Conservation (phyloP, 192 early-diverging fungal species). For the Rhizophagus clarus region DNA sequence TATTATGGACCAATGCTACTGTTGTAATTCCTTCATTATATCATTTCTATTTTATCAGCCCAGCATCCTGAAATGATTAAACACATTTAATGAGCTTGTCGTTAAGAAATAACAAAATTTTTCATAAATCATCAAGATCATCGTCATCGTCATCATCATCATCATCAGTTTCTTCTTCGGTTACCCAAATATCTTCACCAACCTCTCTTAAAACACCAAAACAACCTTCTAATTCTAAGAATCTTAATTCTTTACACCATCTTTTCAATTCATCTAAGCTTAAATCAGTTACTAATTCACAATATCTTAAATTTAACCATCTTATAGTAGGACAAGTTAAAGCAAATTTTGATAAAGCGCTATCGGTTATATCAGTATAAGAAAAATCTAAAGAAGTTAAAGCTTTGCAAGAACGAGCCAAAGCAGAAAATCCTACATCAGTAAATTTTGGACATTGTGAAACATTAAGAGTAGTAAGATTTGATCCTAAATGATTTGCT, state of each 20-base stretch:
- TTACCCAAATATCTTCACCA: conserved; percentile 17
- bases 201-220: conserved; percentile 9
- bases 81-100: too few species aligned
- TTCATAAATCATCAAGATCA: not conserved
- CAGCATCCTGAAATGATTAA: not conserved
- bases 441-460: conserved; percentile 21
- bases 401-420: conserved; percentile 1
- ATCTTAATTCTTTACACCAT: conserved; percentile 17
- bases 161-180: conserved; percentile 10
- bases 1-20: too few species aligned
- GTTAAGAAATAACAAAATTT: too few species aligned
- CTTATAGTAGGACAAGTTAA: conserved; percentile 17
- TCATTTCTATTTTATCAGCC: not conserved
- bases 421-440: not conserved
- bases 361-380: conserved; percentile 26
- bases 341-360: conserved; percentile 16
- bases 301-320: conserved; percentile 31
- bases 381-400: conserved; percentile 10
- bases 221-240: conserved; percentile 11
- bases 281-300: conserved; percentile 29
- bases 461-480: conserved; percentile 2
- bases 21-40: not conserved
- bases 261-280: conserved; percentile 7
- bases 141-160: conserved; percentile 5
- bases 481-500: not conserved